A percentile compares a stretch with the other conserved stretches of the same genome.
Conservation (phyloP, 2,329 filamentous ascomycete species). For the Colletotrichum scovillei region DNA sequence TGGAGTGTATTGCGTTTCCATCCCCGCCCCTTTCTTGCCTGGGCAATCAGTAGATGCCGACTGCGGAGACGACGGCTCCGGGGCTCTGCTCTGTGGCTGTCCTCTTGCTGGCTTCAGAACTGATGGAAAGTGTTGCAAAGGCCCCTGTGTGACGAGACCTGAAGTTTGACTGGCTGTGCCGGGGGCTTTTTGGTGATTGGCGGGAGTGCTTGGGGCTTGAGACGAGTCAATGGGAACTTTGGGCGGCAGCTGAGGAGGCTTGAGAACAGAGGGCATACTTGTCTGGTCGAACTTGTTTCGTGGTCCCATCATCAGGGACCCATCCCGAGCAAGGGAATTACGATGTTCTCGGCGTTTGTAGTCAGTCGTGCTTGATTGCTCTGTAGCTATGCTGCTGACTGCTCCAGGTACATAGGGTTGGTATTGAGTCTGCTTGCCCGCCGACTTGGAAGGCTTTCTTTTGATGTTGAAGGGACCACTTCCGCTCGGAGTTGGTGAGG, state of each 20-base stretch:
- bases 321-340: conserved; percentile 42
- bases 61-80: neutral
- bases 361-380: neutral
- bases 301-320: conserved; percentile 39
- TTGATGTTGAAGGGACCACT: conserved; percentile 17
- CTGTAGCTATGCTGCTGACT: neutral
- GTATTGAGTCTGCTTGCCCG: conserved; percentile 12
- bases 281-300: conserved; percentile 35
- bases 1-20: neutral
- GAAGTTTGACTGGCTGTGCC: neutral
- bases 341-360: conserved; percentile 22
- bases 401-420: conserved; percentile 33
- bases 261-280: conserved; percentile 40
- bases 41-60: neutral
- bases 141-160: neutral
- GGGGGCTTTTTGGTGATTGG: neutral
- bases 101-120: conserved; percentile 45
- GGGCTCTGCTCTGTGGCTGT: conserved; percentile 6
- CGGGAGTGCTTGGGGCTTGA: neutral
- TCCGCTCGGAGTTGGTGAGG: neutral
- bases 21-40: neutral
- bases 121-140: conserved; percentile 40
- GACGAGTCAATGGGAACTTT: conserved; percentile 30
- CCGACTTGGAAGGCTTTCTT: conserved; percentile 33
- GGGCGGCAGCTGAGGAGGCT: conserved; percentile 39